Base-by-base conservation (phyloP, 768 basidiomycete genomes). In the Xerocomellus chrysenteron region DNA sequence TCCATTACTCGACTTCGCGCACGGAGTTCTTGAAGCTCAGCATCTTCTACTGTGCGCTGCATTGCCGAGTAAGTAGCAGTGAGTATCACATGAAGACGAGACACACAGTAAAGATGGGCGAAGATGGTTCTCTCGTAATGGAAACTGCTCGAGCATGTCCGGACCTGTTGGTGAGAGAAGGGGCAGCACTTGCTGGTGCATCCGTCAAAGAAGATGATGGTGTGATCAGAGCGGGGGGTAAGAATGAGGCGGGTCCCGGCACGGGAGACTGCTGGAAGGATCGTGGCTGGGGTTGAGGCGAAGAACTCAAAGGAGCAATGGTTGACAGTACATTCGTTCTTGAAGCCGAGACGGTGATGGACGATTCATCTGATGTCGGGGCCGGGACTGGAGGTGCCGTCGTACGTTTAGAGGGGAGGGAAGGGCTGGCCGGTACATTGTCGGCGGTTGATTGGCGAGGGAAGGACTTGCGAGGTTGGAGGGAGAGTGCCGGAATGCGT, bases 1-100 rank as follows among this genome's bases (percentile, higher is more conserved):
- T 99, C 97, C 30, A 97, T 76, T 5, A 94, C 85, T 24, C 92
- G 85, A 30, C 91, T 78, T 71, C 92, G 93, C 30, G 88, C 87
- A 41, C 87, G 84, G 48, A 94, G 76, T 70, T 95, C 92, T 72
- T 95, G 87, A 19, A 84, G 71, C 65, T 89, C 87, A 50, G 80
- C 71, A 54, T 86, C 87, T 58, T 87, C 83, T 51, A 55, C 67
- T 26, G 62, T 67, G 40, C 67, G 69, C 63, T 71, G 54, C 4
- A 50, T 52, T 17, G 17, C 28, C 8, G 17, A 17, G n/a, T 62
- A 63, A 71, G 48, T 58, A 26, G 40, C 47, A 14, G 30, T 5
- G 47, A 42, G 52, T 17, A 44, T 41, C 21, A 30, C 21, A 35
- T 9, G 21, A 28, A 37, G 46, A 49, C 9, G 13, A 45, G 37